phyloP scores from a whole-genome alignment of 2,329 filamentous ascomycete species.

The Aspergillus thermomutatus region DNA sequence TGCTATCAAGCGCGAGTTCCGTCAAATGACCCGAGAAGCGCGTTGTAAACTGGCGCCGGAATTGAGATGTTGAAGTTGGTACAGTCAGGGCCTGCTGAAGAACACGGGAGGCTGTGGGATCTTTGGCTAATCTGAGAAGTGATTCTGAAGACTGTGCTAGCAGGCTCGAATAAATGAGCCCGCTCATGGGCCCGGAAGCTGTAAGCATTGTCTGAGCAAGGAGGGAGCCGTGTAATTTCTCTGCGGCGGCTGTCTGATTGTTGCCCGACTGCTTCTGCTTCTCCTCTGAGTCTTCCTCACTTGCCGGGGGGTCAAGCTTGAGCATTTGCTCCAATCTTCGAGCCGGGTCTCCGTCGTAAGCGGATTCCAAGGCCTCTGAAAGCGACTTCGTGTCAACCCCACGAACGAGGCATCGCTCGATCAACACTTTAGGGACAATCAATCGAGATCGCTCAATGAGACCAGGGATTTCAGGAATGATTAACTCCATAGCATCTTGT shows the following conservation, averaged over 20 bases:
- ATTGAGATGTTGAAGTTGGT: slow-evolving; percentile 51
- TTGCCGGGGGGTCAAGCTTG: slow-evolving; percentile 48
- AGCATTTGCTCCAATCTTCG: slow-evolving; percentile 59
- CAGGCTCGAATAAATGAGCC: slow-evolving; percentile 71
- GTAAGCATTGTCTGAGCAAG: slow-evolving; percentile 76
- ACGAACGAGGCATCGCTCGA: slow-evolving; percentile 76
- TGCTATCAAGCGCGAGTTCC: slow-evolving; percentile 58
- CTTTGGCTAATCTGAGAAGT: slow-evolving; percentile 64
- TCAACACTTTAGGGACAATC: slow-evolving; percentile 73
- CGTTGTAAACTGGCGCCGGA: slow-evolving; percentile 61
- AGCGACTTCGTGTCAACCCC: slow-evolving; percentile 56
- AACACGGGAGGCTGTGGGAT: slow-evolving; percentile 58
- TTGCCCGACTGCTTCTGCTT: slow-evolving; percentile 10
- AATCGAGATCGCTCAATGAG: slow-evolving; percentile 74
- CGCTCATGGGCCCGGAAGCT: slow-evolving; percentile 65
- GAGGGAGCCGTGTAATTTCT: slow-evolving; percentile 76
- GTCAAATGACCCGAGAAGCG: slow-evolving; percentile 61
- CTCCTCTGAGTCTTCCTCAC: slow-evolving; percentile 50
- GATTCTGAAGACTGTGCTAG: slow-evolving; percentile 55
- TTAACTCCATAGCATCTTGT: slow-evolving; percentile 65
- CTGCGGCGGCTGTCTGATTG: slow-evolving; percentile 34
- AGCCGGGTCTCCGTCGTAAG: slow-evolving; percentile 51
- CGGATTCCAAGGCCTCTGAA: slow-evolving; percentile 55
- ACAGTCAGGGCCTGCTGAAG: slow-evolving; percentile 61
- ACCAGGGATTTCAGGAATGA: slow-evolving; percentile 68